Evolutionary conservation across 768 basidiomycete species (phyloP), one percentile per base, ranked within the genome.

Genomic region (Antrodiella citrinella): DNA sequence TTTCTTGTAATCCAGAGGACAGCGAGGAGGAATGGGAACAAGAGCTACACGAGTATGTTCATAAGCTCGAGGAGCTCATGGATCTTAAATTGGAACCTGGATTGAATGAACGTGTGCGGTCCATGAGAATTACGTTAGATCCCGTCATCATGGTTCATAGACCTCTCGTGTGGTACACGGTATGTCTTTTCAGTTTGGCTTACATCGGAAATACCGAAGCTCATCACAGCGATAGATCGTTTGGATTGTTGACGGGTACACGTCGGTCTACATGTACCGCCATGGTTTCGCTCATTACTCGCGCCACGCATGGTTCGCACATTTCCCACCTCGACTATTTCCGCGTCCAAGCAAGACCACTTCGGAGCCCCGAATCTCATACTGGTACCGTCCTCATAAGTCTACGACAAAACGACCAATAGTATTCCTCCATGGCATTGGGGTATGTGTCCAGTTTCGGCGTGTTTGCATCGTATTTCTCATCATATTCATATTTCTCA

Each of bases 361-460:
- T 0, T 55, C 61, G 1, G 57, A 64, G 18, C 51, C 59, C 1
- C 57, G 68, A 1, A 43, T 77, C 9, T 66, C 70, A 1, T 78
- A 73, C 56, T 77, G 75, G 75, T 70, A 73, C 52, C 66, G 71
- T 2, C 72, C 75, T 26, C 81, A 83, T 51, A 68, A 63, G 26
- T 74, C 78, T 3, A 48, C 45, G 7, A 67, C 66, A 1, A 77
- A 75, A 52, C 64, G 67, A 7, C 80, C 82, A 0, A 63, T 86
- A 9, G 60, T 84, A n/a, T 82, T 85, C 57, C 56, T 86, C 1
- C 83, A 86, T 49, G 84, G 83, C 9, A 77, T 84, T n/a, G 84
- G 83, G 9, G 80, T 82, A 63, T 2, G 73, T 56, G 3, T 18
- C n/a, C 4, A 26, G n/a, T 26, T 51, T 13, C n/a, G n/a, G n/a